A percentile compares a stretch with the other conserved stretches of the same genome.
Conservation (phyloP, 2,329 filamentous ascomycete genomes). For the Zymoseptoria pseudotritici region DNA sequence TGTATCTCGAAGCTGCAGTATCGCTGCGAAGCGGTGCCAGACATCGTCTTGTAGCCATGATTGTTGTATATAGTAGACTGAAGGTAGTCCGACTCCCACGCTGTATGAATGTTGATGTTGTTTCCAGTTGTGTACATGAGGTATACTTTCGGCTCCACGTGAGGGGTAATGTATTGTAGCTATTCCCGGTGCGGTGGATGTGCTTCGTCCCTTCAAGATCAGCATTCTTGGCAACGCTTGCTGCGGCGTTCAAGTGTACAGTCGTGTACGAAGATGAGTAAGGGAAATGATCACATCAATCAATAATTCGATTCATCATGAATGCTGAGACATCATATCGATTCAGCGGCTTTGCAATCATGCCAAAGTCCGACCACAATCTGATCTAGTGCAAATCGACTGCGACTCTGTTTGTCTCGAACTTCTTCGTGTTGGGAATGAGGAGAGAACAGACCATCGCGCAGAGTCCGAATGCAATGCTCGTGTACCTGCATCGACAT, state of each 20-base stretch:
- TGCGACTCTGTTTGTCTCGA: slow-evolving; percentile 21
- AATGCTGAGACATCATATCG: neutral
- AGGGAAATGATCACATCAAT: neutral
- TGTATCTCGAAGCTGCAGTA: neutral
- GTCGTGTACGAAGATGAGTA: neutral
- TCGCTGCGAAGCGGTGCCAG: neutral
- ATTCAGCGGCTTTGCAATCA: neutral
- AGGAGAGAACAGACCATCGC: slow-evolving; percentile 16
- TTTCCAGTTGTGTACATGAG: neutral
- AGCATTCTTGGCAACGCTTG: neutral
- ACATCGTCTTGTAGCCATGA: neutral
- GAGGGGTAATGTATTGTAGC: neutral
- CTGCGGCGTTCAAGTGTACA: neutral
- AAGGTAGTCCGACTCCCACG: neutral
- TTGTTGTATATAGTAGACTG: neutral
- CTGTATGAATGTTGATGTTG: neutral
- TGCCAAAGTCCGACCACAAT: neutral
- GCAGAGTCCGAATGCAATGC: slow-evolving; percentile 17
- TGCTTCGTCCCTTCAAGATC: neutral
- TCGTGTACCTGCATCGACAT: slow-evolving; percentile 15
- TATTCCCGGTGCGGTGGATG: neutral
- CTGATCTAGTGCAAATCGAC: slow-evolving; percentile 11
- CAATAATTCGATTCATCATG: neutral
- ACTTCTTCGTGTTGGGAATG: slow-evolving; percentile 18
- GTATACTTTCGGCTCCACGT: neutral